Percentiles rank a stretch among this genome's conserved stretches.
Conservation (phyloP, 805 yeast genomes). For the Ogataea nonfermentans region DNA sequence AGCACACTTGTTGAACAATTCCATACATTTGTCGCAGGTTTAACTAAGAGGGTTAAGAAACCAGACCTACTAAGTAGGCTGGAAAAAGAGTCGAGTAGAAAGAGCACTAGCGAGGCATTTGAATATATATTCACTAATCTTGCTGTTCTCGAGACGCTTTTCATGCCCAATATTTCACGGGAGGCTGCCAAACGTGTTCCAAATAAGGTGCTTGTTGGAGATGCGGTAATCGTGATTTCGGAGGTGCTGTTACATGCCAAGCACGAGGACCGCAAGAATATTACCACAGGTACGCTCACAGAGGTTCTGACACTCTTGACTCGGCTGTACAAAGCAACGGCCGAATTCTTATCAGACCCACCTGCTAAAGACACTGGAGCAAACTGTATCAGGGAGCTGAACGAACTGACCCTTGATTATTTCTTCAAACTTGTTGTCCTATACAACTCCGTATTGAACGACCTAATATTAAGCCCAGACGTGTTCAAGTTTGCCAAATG, state of each 20-base stretch:
- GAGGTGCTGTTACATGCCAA: slow-evolving; percentile 58
- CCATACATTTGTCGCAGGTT: not conserved
- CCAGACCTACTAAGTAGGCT: slow-evolving; percentile 3
- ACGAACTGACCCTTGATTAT: slow-evolving; percentile 62
- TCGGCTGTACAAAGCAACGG: slow-evolving; percentile 53
- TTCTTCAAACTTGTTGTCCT: slow-evolving; percentile 63
- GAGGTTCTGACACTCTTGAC: slow-evolving; percentile 61
- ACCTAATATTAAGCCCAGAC: slow-evolving; percentile 58
- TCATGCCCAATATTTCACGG: slow-evolving; percentile 41
- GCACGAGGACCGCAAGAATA: slow-evolving; percentile 59
- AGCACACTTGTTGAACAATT: slow-evolving; percentile 1
- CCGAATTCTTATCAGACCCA: slow-evolving; percentile 43
- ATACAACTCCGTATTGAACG: slow-evolving; percentile 63
- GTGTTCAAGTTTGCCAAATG: slow-evolving; percentile 69
- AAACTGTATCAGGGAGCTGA: slow-evolving; percentile 52
- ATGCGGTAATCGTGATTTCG: slow-evolving; percentile 60
- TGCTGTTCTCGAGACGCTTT: slow-evolving; percentile 32
- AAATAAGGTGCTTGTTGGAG: slow-evolving; percentile 58
- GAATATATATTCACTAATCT: slow-evolving; percentile 10
- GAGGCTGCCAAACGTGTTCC: slow-evolving; percentile 62
- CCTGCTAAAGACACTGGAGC: slow-evolving; percentile 28
- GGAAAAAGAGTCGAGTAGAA: slow-evolving; percentile 3
- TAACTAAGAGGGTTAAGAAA: slow-evolving; percentile 4
- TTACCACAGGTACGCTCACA: slow-evolving; percentile 53
- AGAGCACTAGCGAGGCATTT: slow-evolving; percentile 1